phyloP scores from a whole-genome alignment of 2,329 filamentous ascomycete species.

The Cordyceps cicadae region DNA sequence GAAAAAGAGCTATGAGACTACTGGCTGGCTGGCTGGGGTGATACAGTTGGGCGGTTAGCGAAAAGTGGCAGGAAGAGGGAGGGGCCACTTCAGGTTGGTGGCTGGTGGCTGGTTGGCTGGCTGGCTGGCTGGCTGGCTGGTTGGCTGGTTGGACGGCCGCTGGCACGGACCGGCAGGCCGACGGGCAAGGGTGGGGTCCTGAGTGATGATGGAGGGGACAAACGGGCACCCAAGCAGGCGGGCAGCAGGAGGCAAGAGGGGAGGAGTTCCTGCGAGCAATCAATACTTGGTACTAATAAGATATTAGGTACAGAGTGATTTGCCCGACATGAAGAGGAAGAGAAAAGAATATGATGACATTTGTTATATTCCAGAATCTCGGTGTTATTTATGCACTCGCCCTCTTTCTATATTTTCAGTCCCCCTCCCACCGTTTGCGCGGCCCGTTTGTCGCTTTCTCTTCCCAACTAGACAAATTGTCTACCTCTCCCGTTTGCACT shows the following conservation, averaged over 20 bases:
- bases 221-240: background rate
- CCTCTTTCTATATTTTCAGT: too few relatives aligned
- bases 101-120: background rate
- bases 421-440: too few relatives aligned
- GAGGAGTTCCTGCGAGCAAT: background rate
- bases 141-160: background rate
- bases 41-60: background rate
- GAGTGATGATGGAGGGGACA: background rate
- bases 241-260: background rate
- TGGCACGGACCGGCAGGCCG: constrained; percentile 5
- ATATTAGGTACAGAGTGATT: background rate
- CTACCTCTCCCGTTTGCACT: too few relatives aligned
- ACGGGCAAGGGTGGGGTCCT: background rate
- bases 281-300: background rate
- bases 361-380: too few relatives aligned
- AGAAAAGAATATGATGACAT: background rate
- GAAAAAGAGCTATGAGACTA: too few relatives aligned
- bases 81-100: background rate
- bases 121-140: background rate
- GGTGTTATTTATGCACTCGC: too few relatives aligned
- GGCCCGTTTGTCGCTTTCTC: too few relatives aligned
- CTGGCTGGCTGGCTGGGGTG: background rate
- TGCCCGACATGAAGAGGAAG: background rate
- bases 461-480: too few relatives aligned
- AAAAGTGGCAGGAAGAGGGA: background rate